Evolutionary conservation across 2,329 filamentous ascomycete genomes (phyloP).

Genomic region (Paecilomyces sp.): DNA sequence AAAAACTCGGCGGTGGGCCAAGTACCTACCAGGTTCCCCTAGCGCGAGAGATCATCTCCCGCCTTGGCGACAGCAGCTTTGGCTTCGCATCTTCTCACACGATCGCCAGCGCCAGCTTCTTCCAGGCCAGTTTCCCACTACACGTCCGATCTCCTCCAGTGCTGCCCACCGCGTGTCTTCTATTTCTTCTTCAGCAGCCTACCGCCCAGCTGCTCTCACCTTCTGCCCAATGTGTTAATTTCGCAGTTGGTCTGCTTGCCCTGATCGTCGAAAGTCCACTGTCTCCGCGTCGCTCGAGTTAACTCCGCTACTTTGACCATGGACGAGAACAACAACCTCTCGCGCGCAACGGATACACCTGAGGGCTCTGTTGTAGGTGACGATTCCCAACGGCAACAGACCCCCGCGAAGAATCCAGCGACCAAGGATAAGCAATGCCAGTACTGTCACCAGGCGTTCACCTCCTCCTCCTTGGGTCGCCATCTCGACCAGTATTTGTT

Average conservation of each 20-base stretch:
- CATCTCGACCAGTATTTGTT: constrained; percentile 94
- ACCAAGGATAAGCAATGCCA: constrained; percentile 82
- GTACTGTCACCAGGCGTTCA: constrained; percentile 84
- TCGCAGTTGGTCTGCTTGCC: neutral
- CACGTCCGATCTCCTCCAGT: neutral
- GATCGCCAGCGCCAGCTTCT: neutral
- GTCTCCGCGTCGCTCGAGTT: neutral
- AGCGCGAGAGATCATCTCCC: neutral
- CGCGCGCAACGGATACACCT: constrained; percentile 4
- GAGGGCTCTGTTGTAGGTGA: constrained; percentile 5
- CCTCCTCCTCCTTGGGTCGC: constrained; percentile 84
- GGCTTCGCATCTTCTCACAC: neutral
- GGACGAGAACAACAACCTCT: constrained; percentile 1
- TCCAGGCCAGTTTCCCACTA: neutral
- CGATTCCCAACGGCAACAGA: neutral
- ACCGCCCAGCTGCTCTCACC: neutral
- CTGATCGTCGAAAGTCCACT: neutral
- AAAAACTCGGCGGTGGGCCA: neutral
- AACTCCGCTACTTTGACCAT: constrained; percentile 1
- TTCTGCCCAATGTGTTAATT: neutral
- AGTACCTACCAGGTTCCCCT: neutral
- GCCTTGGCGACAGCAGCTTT: neutral
- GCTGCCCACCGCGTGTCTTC: neutral
- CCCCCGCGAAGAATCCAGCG: constrained; percentile 37
- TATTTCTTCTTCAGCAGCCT: neutral